phyloP scores from a whole-genome alignment of 1,139 yeast genomes.

The Arxiozyma telluris region DNA sequence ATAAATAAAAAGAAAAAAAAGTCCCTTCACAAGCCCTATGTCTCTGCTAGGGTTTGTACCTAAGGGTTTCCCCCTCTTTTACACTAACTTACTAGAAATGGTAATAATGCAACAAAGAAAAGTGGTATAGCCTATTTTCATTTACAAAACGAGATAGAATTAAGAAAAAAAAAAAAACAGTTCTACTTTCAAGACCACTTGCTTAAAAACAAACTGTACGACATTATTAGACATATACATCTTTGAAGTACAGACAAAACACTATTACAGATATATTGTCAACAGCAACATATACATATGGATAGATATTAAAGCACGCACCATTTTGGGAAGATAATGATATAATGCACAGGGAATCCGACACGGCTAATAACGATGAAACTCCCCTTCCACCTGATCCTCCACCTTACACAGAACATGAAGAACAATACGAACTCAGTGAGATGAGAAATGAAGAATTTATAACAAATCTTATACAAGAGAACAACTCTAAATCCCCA shows the following conservation, averaged over 20 bases:
- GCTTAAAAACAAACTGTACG: too few species aligned
- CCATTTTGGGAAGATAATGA: not conserved
- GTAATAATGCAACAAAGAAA: not conserved
- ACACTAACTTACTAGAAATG: not conserved
- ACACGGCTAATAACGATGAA: not conserved
- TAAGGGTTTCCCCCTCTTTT: not conserved
- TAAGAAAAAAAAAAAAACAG: too few species aligned
- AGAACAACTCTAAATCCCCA: slow-evolving; percentile 26
- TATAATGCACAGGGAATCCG: not conserved
- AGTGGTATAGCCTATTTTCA: not conserved
- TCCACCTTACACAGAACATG: slow-evolving; percentile 1
- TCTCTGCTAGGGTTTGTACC: not conserved
- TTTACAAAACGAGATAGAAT: not conserved
- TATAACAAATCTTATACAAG: slow-evolving; percentile 8
- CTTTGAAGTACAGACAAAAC: not conserved
- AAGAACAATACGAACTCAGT: not conserved
- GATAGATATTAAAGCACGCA: too few species aligned
- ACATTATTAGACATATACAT: not conserved
- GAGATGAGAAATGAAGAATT: slow-evolving; percentile 3
- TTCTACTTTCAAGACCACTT: not conserved
- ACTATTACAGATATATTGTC: too few species aligned
- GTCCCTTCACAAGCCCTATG: not conserved
- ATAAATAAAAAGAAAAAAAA: too few species aligned
- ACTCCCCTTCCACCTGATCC: not conserved
- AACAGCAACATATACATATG: not conserved